phyloP scores from a whole-genome alignment of 805 yeast species.

The Kluyveromyces nonfermentans region DNA sequence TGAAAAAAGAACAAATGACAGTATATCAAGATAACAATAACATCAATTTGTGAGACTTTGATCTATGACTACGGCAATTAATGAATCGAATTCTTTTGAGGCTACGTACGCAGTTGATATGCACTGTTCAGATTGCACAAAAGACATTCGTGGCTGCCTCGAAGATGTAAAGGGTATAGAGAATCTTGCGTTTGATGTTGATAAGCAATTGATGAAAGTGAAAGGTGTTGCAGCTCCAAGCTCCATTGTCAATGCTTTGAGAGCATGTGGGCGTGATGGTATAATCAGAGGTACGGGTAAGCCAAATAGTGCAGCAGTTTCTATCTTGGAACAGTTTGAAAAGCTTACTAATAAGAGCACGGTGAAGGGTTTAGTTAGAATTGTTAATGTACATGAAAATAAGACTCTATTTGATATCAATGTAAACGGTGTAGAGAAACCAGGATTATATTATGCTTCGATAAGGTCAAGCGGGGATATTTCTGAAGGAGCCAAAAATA shows the following conservation, averaged over 20 bases:
- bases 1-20: not conserved
- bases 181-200: conserved; percentile 47
- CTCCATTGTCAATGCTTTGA: conserved; percentile 54
- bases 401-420: conserved; percentile 68
- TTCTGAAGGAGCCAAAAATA: conserved; percentile 57
- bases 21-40: not conserved
- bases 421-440: conserved; percentile 52
- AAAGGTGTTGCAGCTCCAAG: conserved; percentile 72
- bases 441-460: conserved; percentile 60
- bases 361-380: conserved; percentile 80
- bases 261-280: conserved; percentile 74
- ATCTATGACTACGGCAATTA: conserved; percentile 5
- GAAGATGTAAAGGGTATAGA: conserved; percentile 41
- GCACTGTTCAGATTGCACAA: conserved; percentile 67
- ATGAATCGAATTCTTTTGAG: conserved; percentile 41
- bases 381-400: conserved; percentile 52
- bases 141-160: conserved; percentile 48
- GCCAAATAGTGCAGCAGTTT: conserved; percentile 84
- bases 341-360: conserved; percentile 39
- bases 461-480: conserved; percentile 68
- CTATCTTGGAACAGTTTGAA: conserved; percentile 70
- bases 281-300: conserved; percentile 86
- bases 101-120: conserved; percentile 81
- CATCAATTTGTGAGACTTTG: not conserved
- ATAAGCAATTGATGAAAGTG: conserved; percentile 54